Percentiles rank a stretch among this genome's conserved stretches.
Conservation (phyloP, 1,284 basidiomycete genomes). For the Tilletia caries region DNA sequence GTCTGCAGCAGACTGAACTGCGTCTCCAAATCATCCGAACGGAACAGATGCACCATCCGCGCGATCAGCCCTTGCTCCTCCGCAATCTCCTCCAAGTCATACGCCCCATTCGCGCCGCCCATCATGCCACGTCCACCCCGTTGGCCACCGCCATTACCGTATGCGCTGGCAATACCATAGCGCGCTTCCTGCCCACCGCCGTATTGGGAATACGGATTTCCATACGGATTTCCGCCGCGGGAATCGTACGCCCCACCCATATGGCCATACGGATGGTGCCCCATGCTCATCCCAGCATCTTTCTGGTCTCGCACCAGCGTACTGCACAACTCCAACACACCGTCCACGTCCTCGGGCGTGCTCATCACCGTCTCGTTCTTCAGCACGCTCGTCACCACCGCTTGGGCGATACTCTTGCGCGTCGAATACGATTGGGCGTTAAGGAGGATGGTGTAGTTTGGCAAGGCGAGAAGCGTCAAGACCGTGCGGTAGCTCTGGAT, state of each 20-base stretch:
- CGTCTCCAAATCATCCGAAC: slow-evolving; percentile 42
- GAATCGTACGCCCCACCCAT: slow-evolving; percentile 19
- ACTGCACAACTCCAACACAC: slow-evolving; percentile 47
- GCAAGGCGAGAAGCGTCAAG: slow-evolving; percentile 47
- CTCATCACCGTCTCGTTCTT: slow-evolving; percentile 47
- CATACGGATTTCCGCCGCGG: slow-evolving; percentile 22
- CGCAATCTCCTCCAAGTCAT: slow-evolving; percentile 47
- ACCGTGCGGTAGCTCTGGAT: slow-evolving; percentile 48
- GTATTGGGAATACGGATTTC: background rate
- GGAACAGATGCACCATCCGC: slow-evolving; percentile 50
- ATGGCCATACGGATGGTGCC: slow-evolving; percentile 21
- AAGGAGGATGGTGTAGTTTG: slow-evolving; percentile 43
- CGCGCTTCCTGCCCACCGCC: slow-evolving; percentile 12
- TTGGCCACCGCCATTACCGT: slow-evolving; percentile 27
- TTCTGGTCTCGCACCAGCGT: slow-evolving; percentile 46
- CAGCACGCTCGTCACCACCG: slow-evolving; percentile 46
- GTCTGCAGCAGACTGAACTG: slow-evolving; percentile 49
- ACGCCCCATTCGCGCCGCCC: slow-evolving; percentile 26
- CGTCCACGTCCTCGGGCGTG: slow-evolving; percentile 50
- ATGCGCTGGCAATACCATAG: slow-evolving; percentile 1
- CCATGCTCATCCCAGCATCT: slow-evolving; percentile 32
- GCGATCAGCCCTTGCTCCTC: slow-evolving; percentile 52
- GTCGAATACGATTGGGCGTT: slow-evolving; percentile 44
- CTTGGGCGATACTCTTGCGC: slow-evolving; percentile 48
- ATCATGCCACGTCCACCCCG: slow-evolving; percentile 28